Percentiles rank a stretch among this genome's conserved stretches.
Conservation (phyloP, 202 grass and related monocot genomes). For the Musa balbisiana region DNA sequence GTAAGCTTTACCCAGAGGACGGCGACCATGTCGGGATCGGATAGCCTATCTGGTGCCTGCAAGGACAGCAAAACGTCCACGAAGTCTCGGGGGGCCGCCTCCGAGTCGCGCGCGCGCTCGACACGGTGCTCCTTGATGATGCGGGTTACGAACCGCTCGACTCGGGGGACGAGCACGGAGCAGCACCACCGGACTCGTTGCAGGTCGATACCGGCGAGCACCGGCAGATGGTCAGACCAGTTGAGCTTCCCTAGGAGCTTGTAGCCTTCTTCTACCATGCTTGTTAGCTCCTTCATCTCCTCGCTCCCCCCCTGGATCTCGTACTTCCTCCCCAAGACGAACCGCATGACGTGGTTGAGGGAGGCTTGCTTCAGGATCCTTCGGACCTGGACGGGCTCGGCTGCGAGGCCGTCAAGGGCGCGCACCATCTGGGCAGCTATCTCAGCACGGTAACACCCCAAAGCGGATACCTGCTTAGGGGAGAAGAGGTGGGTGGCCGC, state of each 20-base stretch:
- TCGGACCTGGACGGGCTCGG: slow-evolving; percentile 31
- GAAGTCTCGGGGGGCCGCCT: neutral
- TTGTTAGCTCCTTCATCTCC: slow-evolving; percentile 52
- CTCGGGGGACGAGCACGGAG: neutral
- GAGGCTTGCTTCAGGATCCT: slow-evolving; percentile 51
- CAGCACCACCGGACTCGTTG: neutral
- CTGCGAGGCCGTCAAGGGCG: slow-evolving; percentile 11
- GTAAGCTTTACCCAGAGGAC: neutral
- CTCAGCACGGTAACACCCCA: slow-evolving; percentile 39
- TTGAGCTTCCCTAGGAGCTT: slow-evolving; percentile 67
- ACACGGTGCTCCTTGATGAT: neutral
- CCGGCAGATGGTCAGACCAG: slow-evolving; percentile 70
- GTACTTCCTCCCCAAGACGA: slow-evolving; percentile 72
- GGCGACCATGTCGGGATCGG: neutral
- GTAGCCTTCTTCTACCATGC: slow-evolving; percentile 78
- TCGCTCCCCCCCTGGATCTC: slow-evolving; percentile 27
- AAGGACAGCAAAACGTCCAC: neutral
- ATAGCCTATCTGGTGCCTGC: neutral
- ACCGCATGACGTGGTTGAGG: slow-evolving; percentile 74
- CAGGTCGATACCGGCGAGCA: slow-evolving; percentile 14
- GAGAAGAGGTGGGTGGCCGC: slow-evolving; percentile 60
- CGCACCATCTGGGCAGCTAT: slow-evolving; percentile 33
- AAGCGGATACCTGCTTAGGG: slow-evolving; percentile 53
- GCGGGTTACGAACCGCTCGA: neutral
- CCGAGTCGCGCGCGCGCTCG: neutral